Percentiles rank a stretch among this genome's conserved stretches.
Conservation (phyloP, 495 filamentous ascomycete genomes). For the Hypomontagnella submonticulosa region DNA sequence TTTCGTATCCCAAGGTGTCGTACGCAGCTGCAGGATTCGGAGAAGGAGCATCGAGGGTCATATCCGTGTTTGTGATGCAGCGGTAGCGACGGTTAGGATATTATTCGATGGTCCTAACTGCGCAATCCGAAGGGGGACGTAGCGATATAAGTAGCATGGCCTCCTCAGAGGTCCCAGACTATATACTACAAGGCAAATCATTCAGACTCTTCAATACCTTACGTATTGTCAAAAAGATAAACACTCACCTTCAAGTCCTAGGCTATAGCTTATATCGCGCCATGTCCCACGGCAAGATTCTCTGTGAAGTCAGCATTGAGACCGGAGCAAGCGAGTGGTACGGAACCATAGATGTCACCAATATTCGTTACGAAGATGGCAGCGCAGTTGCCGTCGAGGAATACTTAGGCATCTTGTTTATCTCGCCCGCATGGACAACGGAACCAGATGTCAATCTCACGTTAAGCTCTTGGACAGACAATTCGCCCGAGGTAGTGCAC, state of each 20-base stretch:
- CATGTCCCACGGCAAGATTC: conserved; percentile 1
- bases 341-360: not conserved
- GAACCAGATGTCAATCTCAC: not conserved
- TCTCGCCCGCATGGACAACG: not conserved
- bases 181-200: no score
- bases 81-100: no score
- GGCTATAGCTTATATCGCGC: no score
- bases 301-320: not conserved
- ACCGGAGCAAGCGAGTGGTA: not conserved
- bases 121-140: no score
- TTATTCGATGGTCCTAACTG: no score
- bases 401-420: conserved; percentile 8
- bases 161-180: no score
- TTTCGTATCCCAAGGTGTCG: not conserved
- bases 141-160: no score
- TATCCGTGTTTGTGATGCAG: no score
- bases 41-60: not conserved
- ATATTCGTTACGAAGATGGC: conserved; percentile 6
- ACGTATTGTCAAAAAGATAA: no score
- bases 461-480: not conserved
- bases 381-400: not conserved
- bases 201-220: no score
- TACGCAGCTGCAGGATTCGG: not conserved
- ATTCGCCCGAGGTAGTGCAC: not conserved
- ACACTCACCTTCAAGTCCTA: no score